phyloP scores from a whole-genome alignment of 306 rosid genomes.

The Datisca glomerata region DNA sequence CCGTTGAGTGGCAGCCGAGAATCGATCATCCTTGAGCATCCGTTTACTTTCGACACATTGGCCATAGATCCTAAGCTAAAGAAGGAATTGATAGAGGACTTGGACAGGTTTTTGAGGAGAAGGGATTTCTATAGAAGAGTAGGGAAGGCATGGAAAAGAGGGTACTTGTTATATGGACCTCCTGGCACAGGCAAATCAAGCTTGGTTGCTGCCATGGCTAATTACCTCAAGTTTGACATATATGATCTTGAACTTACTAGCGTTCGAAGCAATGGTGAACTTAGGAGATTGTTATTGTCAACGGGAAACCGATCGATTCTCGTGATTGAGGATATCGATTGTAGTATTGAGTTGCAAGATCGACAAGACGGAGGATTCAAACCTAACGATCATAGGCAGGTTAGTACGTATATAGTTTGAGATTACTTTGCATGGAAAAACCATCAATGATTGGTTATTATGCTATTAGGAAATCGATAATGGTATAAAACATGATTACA shows the following conservation, averaged over 20 bases:
- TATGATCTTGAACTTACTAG: slow-evolving; percentile 41
- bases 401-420: slow-evolving; percentile 1
- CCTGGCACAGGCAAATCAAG: slow-evolving; percentile 54
- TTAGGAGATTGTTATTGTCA: slow-evolving; percentile 17
- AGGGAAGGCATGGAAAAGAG: slow-evolving; percentile 49
- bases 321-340: slow-evolving; percentile 47
- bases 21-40: slow-evolving; percentile 21
- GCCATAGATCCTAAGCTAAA: slow-evolving; percentile 30
- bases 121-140: slow-evolving; percentile 27
- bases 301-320: slow-evolving; percentile 35
- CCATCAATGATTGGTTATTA: too few species aligned
- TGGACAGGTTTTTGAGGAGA: slow-evolving; percentile 26
- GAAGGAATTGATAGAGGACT: slow-evolving; percentile 24
- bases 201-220: slow-evolving; percentile 42
- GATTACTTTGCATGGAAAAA: too few species aligned
- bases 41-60: slow-evolving; percentile 27
- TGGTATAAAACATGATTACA: too few species aligned
- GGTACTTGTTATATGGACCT: slow-evolving; percentile 42
- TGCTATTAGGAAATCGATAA: too few species aligned
- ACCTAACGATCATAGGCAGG: slow-evolving; percentile 11
- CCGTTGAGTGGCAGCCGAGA: background rate
- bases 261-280: slow-evolving; percentile 7
- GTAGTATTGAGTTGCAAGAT: slow-evolving; percentile 26
- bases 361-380: slow-evolving; percentile 7
- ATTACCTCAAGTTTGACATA: slow-evolving; percentile 34